Evolutionary conservation across 2,329 filamentous ascomycete species (phyloP).

Genomic region (Aspergillus sp.): DNA sequence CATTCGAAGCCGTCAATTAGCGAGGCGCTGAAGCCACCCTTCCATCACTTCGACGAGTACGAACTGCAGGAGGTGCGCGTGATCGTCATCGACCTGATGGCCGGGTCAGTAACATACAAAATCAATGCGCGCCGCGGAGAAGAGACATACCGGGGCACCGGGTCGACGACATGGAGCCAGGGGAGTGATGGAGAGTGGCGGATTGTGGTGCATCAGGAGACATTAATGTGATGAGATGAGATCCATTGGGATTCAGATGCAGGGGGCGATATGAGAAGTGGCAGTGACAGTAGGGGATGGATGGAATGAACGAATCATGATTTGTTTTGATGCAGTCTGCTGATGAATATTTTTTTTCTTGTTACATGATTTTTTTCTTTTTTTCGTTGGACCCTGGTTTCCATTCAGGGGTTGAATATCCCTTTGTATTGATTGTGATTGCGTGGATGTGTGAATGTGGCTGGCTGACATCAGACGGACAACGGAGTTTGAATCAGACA

Average conservation of each 20-base stretch:
- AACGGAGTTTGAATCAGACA: too few species aligned
- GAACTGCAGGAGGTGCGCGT: constrained; percentile 21
- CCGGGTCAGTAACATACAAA: constrained; percentile 36
- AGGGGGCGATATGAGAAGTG: neutral
- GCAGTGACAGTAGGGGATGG: neutral
- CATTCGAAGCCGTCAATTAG: constrained; percentile 29
- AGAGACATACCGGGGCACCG: constrained; percentile 30
- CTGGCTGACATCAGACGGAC: too few species aligned
- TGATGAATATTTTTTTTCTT: too few species aligned
- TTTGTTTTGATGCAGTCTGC: too few species aligned
- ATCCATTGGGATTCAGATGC: neutral
- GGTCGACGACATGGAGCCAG: constrained; percentile 40
- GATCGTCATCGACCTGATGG: constrained; percentile 41
- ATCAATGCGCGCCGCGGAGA: constrained; percentile 31
- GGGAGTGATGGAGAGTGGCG: constrained; percentile 42
- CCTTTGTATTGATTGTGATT: too few species aligned
- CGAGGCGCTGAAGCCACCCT: constrained; percentile 32
- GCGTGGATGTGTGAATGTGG: too few species aligned
- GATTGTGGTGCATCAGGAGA: constrained; percentile 39
- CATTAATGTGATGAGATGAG: constrained; percentile 19
- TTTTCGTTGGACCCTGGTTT: too few species aligned
- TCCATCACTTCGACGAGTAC: constrained; percentile 38
- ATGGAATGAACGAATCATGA: too few species aligned
- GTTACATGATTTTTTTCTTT: too few species aligned
- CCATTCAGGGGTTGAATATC: too few species aligned